Evolutionary conservation across 331 rosid genomes (phyloP).

Genomic region (Acacia concinna): DNA sequence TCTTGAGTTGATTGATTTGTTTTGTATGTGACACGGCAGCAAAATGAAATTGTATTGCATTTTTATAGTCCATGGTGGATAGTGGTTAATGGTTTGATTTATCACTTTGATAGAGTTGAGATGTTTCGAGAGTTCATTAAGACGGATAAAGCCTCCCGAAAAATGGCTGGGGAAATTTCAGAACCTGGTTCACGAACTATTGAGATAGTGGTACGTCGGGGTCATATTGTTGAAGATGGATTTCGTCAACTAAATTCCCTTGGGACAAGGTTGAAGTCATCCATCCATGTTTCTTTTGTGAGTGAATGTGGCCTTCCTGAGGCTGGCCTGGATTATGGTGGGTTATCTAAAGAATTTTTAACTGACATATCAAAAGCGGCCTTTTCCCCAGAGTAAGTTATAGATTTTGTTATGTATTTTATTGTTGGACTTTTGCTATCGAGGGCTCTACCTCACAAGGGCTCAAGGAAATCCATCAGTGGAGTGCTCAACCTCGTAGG

Average conservation of each 20-base stretch:
- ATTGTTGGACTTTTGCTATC: background rate
- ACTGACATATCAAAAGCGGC: slow-evolving; percentile 92
- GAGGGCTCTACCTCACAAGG: background rate
- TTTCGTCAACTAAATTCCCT: slow-evolving; percentile 80
- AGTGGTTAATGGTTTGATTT: slow-evolving; percentile 30
- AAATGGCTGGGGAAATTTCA: slow-evolving; percentile 94
- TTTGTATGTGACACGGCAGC: slow-evolving; percentile 4
- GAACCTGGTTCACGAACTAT: slow-evolving; percentile 81
- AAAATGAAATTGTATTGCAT: background rate
- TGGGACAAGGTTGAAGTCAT: slow-evolving; percentile 84
- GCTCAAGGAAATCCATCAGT: background rate
- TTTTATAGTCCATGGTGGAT: slow-evolving; percentile 1
- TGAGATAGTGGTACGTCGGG: slow-evolving; percentile 78
- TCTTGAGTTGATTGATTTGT: slow-evolving; percentile 3
- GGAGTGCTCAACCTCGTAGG: background rate
- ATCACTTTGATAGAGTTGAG: slow-evolving; percentile 69
- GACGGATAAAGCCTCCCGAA: slow-evolving; percentile 90
- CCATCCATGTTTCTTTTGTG: slow-evolving; percentile 92
- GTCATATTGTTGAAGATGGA: slow-evolving; percentile 96
- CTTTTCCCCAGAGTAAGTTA: slow-evolving; percentile 85
- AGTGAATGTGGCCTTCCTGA: slow-evolving; percentile 98
- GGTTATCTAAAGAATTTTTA: slow-evolving; percentile 90
- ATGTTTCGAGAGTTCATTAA: slow-evolving; percentile 93
- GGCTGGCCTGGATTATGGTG: slow-evolving; percentile 99
- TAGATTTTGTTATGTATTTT: slow-evolving; percentile 24